phyloP scores from a whole-genome alignment of 2,329 filamentous ascomycete species.

The Achaetomium macrosporum region DNA sequence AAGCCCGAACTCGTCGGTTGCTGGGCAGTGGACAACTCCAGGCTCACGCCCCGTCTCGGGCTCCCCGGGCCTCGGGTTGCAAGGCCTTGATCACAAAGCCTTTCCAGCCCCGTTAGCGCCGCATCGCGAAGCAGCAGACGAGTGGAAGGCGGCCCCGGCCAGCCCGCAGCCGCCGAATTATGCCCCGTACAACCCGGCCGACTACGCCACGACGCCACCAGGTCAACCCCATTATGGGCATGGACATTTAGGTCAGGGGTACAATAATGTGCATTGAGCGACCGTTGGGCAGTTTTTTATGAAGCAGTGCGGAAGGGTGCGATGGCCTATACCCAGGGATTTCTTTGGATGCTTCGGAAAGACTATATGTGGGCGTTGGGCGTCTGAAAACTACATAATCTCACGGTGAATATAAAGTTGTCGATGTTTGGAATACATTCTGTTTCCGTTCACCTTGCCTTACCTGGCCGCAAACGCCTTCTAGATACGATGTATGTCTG shows the following conservation, averaged over 20 bases:
- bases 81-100: constrained; percentile 35
- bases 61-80: constrained; percentile 34
- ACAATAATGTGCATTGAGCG: constrained; percentile 11
- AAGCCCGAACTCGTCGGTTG: constrained; percentile 17
- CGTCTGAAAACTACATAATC: background rate
- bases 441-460: too few species aligned
- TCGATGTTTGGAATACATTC: background rate
- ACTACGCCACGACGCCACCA: constrained; percentile 29
- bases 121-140: constrained; percentile 38
- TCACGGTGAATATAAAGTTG: background rate
- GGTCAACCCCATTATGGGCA: constrained; percentile 16
- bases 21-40: constrained; percentile 36
- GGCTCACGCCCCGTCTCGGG: constrained; percentile 33
- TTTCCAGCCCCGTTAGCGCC: constrained; percentile 41
- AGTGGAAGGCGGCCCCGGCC: constrained; percentile 25
- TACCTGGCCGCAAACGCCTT: too few species aligned
- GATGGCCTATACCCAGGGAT: constrained; percentile 10
- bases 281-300: background rate
- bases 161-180: constrained; percentile 20
- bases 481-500: too few species aligned
- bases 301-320: background rate
- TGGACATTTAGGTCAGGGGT: constrained; percentile 15
- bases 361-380: background rate
- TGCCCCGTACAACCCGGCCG: constrained; percentile 35
- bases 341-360: background rate